phyloP scores from a whole-genome alignment of 2,329 filamentous ascomycete species.

The Pyrenophora graminea region DNA sequence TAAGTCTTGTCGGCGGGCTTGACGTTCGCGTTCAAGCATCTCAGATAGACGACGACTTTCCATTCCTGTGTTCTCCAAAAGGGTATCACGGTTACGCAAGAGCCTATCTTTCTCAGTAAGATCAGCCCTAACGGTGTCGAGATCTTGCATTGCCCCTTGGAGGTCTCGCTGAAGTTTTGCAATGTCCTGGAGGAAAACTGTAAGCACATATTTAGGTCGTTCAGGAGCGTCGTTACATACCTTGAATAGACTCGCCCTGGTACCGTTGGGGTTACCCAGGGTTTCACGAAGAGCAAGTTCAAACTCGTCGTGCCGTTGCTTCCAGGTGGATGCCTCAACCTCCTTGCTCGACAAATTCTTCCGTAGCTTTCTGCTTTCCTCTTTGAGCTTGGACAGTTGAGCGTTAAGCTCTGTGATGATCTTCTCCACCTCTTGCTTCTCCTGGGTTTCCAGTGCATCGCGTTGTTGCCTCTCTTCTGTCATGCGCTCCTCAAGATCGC shows the following conservation, averaged over 20 bases:
- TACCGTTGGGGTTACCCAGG: conserved; percentile 84
- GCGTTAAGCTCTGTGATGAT: conserved; percentile 90
- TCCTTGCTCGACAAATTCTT: conserved; percentile 83
- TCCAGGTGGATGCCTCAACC: conserved; percentile 87
- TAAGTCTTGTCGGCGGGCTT: conserved; percentile 82
- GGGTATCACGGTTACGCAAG: conserved; percentile 83
- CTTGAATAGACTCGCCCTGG: conserved; percentile 80
- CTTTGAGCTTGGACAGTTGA: conserved; percentile 79
- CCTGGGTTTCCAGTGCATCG: conserved; percentile 81
- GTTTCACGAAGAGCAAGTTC: conserved; percentile 87
- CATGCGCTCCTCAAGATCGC: conserved; percentile 64
- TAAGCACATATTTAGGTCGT: conserved; percentile 21
- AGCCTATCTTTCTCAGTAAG: conserved; percentile 89
- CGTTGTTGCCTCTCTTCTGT: conserved; percentile 81
- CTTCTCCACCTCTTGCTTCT: conserved; percentile 94
- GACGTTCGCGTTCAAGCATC: conserved; percentile 86
- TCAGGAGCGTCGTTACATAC: conserved; percentile 47
- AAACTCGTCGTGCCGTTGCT: conserved; percentile 84
- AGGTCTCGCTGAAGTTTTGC: conserved; percentile 86
- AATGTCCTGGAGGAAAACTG: conserved; percentile 63
- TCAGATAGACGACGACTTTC: conserved; percentile 85
- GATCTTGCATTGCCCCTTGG: conserved; percentile 79
- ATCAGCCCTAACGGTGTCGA: conserved; percentile 76
- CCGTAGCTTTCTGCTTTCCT: conserved; percentile 79
- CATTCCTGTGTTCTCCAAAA: conserved; percentile 85